A percentile compares a stretch with the other conserved stretches of the same genome.
These are phyloP conservation scores for Tolypocladium capitatum DNA, from an alignment of 2,329 filamentous ascomycete species.

Conservation along the genomic window DNA sequence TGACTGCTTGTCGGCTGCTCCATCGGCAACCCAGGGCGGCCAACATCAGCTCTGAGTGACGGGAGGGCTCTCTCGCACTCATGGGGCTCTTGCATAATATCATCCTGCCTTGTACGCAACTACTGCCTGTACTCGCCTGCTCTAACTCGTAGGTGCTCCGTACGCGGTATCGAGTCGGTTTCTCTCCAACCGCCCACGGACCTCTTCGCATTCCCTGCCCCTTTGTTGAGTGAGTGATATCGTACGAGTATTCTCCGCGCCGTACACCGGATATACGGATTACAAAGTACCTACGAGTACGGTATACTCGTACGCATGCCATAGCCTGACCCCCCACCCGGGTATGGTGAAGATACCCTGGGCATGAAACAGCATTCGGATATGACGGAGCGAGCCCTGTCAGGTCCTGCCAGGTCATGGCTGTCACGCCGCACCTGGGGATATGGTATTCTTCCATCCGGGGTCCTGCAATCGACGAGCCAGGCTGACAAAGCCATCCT, in stretches of 20 bases:
- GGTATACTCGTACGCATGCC: too few species aligned
- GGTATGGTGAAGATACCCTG: too few species aligned
- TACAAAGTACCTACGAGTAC: too few species aligned
- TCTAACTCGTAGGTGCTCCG: too few species aligned
- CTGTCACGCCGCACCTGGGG: neutral
- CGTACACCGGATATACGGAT: too few species aligned
- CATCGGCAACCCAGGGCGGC: neutral
- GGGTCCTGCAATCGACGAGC: conserved; percentile 13
- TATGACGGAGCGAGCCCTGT: neutral
- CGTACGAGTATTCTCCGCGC: too few species aligned
- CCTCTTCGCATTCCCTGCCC: too few species aligned
- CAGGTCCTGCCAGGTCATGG: neutral
- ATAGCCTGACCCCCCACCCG: too few species aligned
- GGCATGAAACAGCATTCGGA: neutral
- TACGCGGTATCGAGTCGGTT: neutral
- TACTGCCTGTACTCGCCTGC: neutral
- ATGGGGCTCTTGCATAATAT: too few species aligned
- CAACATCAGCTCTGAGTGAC: neutral
- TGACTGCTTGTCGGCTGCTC: neutral
- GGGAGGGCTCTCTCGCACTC: too few species aligned
- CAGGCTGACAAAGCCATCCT: conserved; percentile 18
- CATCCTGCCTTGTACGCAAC: neutral
- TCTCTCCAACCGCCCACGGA: neutral
- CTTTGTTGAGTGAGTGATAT: too few species aligned
- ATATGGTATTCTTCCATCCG: neutral